Percentiles rank a stretch among this genome's conserved stretches.
Evolutionary conservation across 2,329 filamentous ascomycete genomes (phyloP).

Genomic region (Coleophoma crateriformis): DNA sequence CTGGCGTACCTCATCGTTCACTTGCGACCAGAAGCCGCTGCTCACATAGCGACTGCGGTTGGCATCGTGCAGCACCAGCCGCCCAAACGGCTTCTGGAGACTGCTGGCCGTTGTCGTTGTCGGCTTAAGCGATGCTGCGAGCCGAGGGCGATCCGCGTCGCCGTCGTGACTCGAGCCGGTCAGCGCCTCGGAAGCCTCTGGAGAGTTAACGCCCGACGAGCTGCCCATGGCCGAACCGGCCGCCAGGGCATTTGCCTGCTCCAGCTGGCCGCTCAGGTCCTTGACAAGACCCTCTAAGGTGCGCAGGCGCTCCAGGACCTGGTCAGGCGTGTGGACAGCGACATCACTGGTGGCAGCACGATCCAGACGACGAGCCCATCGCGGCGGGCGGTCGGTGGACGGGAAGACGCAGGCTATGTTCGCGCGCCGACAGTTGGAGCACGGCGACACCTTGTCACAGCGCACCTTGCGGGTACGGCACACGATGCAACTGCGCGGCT

Average conservation of each 20-base stretch:
- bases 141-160: constrained; percentile 8
- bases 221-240: constrained; percentile 17
- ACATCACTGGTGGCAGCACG: constrained; percentile 26
- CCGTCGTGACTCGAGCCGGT: constrained; percentile 20
- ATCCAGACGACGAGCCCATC: constrained; percentile 48
- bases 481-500: constrained; percentile 42
- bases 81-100: constrained; percentile 38
- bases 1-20: constrained; percentile 46
- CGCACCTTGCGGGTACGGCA: constrained; percentile 51
- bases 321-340: constrained; percentile 13
- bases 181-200: constrained; percentile 6
- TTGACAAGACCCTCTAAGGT: constrained; percentile 46
- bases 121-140: constrained; percentile 1
- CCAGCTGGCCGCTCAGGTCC: constrained; percentile 28
- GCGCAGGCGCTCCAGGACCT: constrained; percentile 43
- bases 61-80: constrained; percentile 39
- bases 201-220: constrained; percentile 23
- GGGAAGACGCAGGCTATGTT: constrained; percentile 47
- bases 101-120: not conserved
- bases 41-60: constrained; percentile 37
- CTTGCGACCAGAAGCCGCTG: constrained; percentile 48
- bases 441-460: constrained; percentile 50
- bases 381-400: constrained; percentile 41
- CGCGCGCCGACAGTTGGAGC: constrained; percentile 49
- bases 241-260: constrained; percentile 30